Evolutionary conservation across 306 rosid genomes (phyloP).

Genomic region (Lupinus albus): DNA sequence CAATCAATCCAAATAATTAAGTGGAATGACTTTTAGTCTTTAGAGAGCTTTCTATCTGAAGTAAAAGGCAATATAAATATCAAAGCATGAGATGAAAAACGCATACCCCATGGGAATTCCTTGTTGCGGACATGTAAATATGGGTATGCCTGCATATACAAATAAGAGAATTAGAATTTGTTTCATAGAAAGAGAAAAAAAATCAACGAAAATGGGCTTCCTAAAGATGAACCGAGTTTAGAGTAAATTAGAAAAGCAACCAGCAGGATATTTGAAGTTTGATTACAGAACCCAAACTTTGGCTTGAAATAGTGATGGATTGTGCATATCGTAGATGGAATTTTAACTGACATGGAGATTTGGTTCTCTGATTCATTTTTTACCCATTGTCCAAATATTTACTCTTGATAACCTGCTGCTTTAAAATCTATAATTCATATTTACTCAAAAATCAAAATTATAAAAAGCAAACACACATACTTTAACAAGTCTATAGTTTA

Average conservation of each 20-base stretch:
- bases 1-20: conserved; percentile 16
- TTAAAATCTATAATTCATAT: no score
- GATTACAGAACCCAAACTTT: background rate
- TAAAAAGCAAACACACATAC: no score
- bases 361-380: background rate
- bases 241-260: background rate
- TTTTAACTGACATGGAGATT: background rate
- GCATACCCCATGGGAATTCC: conserved; percentile 99
- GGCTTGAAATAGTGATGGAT: conserved; percentile 1
- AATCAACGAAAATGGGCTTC: background rate
- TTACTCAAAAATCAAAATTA: no score
- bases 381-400: background rate
- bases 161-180: conserved; percentile 1
- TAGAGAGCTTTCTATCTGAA: background rate
- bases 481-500: no score
- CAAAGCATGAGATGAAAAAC: conserved; percentile 29
- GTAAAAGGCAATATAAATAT: conserved; percentile 27
- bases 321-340: background rate
- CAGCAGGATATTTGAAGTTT: conserved; percentile 8
- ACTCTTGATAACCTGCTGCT: background rate
- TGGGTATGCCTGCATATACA: conserved; percentile 47
- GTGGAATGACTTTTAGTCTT: background rate
- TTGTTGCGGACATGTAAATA: conserved; percentile 87
- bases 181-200: background rate
- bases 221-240: background rate